Evolutionary conservation across 352 stramenopile species (phyloP).

Genomic region (Pythium guiyangense): DNA sequence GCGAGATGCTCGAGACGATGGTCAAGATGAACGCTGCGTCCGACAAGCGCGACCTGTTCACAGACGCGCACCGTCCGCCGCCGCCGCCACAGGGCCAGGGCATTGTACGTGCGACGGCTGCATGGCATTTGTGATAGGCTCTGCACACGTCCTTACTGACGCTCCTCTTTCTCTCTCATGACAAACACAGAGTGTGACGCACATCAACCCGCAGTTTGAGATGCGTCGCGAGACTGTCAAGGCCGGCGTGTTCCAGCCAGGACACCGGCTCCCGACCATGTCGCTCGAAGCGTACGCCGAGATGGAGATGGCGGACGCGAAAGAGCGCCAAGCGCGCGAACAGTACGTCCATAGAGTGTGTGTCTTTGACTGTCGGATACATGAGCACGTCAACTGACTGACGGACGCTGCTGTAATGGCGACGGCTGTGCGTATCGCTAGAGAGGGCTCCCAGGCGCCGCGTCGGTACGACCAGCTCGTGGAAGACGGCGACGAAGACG

Average conservation of each 20-base stretch:
- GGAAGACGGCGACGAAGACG: conserved; percentile 94
- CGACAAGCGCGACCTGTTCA: conserved; percentile 59
- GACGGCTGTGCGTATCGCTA: too few relatives aligned
- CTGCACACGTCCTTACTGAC: not conserved
- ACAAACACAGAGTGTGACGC: conserved; percentile 84
- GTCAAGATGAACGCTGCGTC: conserved; percentile 71
- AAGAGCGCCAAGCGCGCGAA: conserved; percentile 80
- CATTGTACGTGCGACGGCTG: conserved; percentile 75
- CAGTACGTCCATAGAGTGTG: conserved; percentile 39
- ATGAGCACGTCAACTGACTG: too few relatives aligned
- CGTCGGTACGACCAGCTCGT: conserved; percentile 93
- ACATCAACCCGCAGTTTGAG: conserved; percentile 82
- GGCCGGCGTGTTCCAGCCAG: conserved; percentile 91
- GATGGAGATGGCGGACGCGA: conserved; percentile 81
- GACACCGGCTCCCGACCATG: conserved; percentile 95
- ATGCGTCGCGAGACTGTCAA: conserved; percentile 84
- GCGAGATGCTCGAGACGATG: conserved; percentile 84
- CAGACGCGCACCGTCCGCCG: conserved; percentile 51
- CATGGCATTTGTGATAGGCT: not conserved
- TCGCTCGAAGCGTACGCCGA: conserved; percentile 92
- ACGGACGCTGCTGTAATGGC: too few relatives aligned
- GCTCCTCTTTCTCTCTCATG: conserved; percentile 6
- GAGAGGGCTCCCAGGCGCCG: conserved; percentile 47
- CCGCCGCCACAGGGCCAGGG: conserved; percentile 62
- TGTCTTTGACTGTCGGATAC: too few relatives aligned